Conservation (phyloP, 2,329 filamentous ascomycete genomes). For the Talaromyces rugulosus region DNA sequence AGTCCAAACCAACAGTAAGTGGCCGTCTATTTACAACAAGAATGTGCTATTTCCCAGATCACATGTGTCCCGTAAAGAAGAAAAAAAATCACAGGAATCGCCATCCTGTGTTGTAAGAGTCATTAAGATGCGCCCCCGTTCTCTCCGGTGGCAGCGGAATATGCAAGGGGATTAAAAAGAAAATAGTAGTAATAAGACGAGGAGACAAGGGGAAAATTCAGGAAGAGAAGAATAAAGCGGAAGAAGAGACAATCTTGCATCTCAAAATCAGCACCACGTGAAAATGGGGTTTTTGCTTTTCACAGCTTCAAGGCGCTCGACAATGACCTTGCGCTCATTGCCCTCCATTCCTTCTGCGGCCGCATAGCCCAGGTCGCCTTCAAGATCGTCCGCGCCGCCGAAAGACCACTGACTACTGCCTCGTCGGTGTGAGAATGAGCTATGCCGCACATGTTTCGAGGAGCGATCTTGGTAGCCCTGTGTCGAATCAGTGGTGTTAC, state of each 20-base stretch:
- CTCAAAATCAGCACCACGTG: slow-evolving; percentile 76
- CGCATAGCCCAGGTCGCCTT: slow-evolving; percentile 91
- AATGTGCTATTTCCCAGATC: neutral
- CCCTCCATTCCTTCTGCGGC: slow-evolving; percentile 92
- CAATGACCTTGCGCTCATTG: slow-evolving; percentile 88
- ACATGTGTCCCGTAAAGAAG: neutral
- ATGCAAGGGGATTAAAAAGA: neutral
- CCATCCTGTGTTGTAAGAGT: slow-evolving; percentile 3
- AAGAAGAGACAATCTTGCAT: neutral
- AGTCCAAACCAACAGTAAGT: neutral
- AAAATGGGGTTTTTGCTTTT: slow-evolving; percentile 95
- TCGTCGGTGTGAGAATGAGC: slow-evolving; percentile 38
- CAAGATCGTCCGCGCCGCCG: slow-evolving; percentile 65
- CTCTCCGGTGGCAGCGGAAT: neutral
- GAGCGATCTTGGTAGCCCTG: slow-evolving; percentile 16
- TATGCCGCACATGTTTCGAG: slow-evolving; percentile 23
- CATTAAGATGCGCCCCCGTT: slow-evolving; percentile 4
- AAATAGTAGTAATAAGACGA: slow-evolving; percentile 13
- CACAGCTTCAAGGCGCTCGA: slow-evolving; percentile 90
- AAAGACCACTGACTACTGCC: slow-evolving; percentile 43
- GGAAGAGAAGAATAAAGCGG: neutral
- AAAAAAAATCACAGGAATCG: neutral
- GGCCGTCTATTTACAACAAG: neutral
- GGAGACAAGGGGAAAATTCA: neutral
- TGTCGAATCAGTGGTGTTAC: slow-evolving; percentile 17